Percentiles rank a stretch among this genome's conserved stretches.
phyloP scores from a whole-genome alignment of 2,329 filamentous ascomycete genomes.

The Phaeosphaeria sp. region DNA sequence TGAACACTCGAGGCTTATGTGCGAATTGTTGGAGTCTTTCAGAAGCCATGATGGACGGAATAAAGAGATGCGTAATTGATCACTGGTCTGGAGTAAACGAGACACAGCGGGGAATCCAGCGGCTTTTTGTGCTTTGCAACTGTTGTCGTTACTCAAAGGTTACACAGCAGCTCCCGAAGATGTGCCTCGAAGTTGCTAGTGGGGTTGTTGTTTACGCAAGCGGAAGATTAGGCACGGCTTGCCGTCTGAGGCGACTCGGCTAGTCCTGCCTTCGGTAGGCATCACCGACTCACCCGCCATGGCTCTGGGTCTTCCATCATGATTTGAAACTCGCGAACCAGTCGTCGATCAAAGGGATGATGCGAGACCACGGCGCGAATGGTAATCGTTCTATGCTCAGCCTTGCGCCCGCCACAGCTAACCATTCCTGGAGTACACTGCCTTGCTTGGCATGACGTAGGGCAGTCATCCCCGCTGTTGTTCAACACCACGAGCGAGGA shows the following conservation, averaged over 20 bases:
- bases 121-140: conserved; percentile 13
- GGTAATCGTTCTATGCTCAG: neutral
- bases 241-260: conserved; percentile 18
- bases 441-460: conserved; percentile 11
- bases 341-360: neutral
- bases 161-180: conserved; percentile 25
- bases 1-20: conserved; percentile 49
- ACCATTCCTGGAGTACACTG: conserved; percentile 5
- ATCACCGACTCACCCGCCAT: neutral
- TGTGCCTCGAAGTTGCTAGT: conserved; percentile 20
- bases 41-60: conserved; percentile 28
- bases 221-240: conserved; percentile 22
- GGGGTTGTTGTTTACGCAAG: conserved; percentile 22
- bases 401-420: conserved; percentile 8
- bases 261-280: conserved; percentile 12
- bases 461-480: neutral
- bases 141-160: conserved; percentile 23
- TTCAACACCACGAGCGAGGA: conserved; percentile 8
- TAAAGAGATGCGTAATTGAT: neutral
- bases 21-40: conserved; percentile 33
- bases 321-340: neutral
- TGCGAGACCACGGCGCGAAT: neutral
- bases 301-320: neutral
- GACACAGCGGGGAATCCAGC: neutral
- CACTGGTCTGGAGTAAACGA: neutral